These are phyloP conservation scores for Skeletonema menzelii DNA, from an alignment of 108 stramenopile genomes.

Conservation along the genomic window DNA sequence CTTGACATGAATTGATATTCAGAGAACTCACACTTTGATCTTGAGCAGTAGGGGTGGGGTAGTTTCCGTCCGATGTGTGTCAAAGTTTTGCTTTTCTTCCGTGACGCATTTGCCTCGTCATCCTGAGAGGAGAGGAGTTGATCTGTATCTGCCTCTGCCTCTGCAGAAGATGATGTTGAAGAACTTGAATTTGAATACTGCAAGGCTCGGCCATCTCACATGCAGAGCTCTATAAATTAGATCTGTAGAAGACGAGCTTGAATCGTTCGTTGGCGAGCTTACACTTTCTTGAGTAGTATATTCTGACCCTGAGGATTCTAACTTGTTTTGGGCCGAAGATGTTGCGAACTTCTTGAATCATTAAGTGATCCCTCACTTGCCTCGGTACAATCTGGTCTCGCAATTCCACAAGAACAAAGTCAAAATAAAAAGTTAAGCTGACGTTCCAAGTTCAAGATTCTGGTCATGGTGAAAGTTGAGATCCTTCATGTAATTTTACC, in stretches of 20 bases:
- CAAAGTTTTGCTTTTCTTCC: neutral
- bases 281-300: neutral
- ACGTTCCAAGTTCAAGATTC: too few species aligned
- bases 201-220: neutral
- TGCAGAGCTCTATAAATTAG: neutral
- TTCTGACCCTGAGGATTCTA: neutral
- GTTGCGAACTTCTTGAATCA: neutral
- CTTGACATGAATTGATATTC: neutral
- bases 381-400: neutral
- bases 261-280: neutral
- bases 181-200: neutral
- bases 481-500: too few species aligned
- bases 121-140: neutral
- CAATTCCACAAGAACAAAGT: too few species aligned
- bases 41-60: neutral
- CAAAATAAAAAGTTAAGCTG: too few species aligned
- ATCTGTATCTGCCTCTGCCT: neutral
- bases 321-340: neutral
- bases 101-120: neutral
- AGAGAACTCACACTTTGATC: neutral
- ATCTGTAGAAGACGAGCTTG: neutral
- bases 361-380: neutral
- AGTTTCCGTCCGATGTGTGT: neutral
- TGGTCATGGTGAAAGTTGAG: too few species aligned
- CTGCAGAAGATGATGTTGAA: neutral